Evolutionary conservation across 106 monocot genomes (phyloP).

Genomic region (Alisma plantagoaquatica): DNA sequence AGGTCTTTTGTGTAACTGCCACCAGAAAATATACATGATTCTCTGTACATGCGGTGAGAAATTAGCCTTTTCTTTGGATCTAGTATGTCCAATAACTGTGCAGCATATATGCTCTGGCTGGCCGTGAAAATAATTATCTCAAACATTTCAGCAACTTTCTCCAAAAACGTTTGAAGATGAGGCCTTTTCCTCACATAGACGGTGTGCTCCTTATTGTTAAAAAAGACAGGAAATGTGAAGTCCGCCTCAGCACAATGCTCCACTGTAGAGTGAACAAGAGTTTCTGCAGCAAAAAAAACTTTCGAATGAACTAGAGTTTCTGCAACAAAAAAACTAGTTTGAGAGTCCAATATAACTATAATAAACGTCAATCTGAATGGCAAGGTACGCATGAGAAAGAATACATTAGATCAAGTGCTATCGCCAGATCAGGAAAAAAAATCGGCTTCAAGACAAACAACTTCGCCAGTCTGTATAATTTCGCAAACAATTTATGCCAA

Average conservation of each 20-base stretch:
- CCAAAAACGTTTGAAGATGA: conserved; percentile 65
- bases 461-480: no score
- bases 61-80: conserved; percentile 64
- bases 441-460: no score
- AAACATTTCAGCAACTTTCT: conserved; percentile 73
- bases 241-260: conserved; percentile 68
- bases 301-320: conserved; percentile 59
- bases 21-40: conserved; percentile 83
- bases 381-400: no score
- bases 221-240: conserved; percentile 71
- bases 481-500: no score
- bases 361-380: no score
- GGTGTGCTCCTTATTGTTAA: conserved; percentile 69
- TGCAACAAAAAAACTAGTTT: no score
- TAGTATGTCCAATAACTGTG: conserved; percentile 58
- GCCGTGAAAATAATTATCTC: conserved; percentile 89
- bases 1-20: conserved; percentile 81
- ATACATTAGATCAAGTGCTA: no score
- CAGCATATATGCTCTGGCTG: conserved; percentile 92
- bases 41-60: conserved; percentile 70
- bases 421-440: no score
- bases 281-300: conserved; percentile 55
- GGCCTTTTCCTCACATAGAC: conserved; percentile 83
- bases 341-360: no score
- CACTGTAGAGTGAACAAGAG: conserved; percentile 80